Evolutionary conservation across 768 basidiomycete genomes (phyloP).

Genomic region (Boletus tomentosulus): DNA sequence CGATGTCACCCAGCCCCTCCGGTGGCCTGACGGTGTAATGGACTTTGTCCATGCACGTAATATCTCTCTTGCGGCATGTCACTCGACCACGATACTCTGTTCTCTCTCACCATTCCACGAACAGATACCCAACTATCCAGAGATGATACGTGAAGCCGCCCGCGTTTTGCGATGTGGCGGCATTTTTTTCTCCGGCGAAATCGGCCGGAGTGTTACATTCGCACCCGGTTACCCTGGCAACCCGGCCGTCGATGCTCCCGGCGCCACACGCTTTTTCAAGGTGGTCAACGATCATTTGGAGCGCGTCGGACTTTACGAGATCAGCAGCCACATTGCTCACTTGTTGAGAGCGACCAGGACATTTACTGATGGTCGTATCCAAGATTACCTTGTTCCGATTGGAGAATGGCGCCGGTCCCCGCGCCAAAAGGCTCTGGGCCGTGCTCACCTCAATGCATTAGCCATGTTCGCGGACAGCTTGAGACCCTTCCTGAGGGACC

Average conservation of each 20-base stretch:
- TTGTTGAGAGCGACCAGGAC: conserved; percentile 34
- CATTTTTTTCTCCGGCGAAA: conserved; percentile 63
- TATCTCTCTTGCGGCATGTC: conserved; percentile 57
- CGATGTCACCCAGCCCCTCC: conserved; percentile 50
- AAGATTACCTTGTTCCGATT: conserved; percentile 45
- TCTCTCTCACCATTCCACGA: conserved; percentile 13
- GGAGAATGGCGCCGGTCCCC: conserved; percentile 49
- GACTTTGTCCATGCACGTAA: conserved; percentile 67
- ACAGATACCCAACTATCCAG: conserved; percentile 54
- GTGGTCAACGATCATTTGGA: conserved; percentile 41
- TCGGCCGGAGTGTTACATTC: conserved; percentile 43
- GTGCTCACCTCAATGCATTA: conserved; percentile 36
- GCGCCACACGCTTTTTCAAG: conserved; percentile 30
- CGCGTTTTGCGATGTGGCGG: conserved; percentile 71
- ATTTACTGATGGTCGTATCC: conserved; percentile 41
- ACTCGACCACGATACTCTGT: not conserved
- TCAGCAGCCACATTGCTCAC: conserved; percentile 35
- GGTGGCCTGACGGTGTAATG: conserved; percentile 52
- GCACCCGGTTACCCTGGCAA: conserved; percentile 30
- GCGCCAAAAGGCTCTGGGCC: conserved; percentile 38
- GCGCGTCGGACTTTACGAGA: conserved; percentile 35
- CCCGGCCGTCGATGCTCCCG: conserved; percentile 22
- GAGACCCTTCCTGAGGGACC: conserved; percentile 40
- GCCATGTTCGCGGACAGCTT: conserved; percentile 45
- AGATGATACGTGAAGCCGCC: conserved; percentile 51